These are phyloP conservation scores for Ascomycota sp. DNA, from an alignment of 2,329 filamentous ascomycete species.

Conservation along the genomic window DNA sequence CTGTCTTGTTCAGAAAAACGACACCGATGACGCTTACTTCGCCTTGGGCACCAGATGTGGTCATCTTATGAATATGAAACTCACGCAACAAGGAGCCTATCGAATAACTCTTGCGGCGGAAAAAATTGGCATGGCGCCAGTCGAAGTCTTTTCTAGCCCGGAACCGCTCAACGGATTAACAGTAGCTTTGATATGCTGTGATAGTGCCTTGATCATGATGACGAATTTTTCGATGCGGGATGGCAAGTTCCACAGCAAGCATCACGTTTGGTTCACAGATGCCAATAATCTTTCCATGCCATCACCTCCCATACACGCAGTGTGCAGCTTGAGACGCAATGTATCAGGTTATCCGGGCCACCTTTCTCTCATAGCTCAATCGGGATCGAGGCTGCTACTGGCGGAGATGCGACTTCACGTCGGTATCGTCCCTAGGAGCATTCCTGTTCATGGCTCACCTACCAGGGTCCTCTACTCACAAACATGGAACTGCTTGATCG, in stretches of 20 bases:
- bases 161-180: slow-evolving; percentile 6
- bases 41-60: slow-evolving; percentile 31
- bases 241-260: slow-evolving; percentile 17
- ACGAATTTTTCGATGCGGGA: slow-evolving; percentile 12
- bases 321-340: slow-evolving; percentile 19
- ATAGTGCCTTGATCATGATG: slow-evolving; percentile 23
- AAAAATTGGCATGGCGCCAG: slow-evolving; percentile 15
- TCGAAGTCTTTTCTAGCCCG: slow-evolving; percentile 12
- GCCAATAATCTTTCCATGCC: slow-evolving; percentile 22
- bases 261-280: slow-evolving; percentile 31
- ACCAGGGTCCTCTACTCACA: slow-evolving; percentile 33
- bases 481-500: slow-evolving; percentile 29
- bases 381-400: slow-evolving; percentile 28
- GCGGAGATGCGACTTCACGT: slow-evolving; percentile 26
- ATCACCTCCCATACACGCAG: slow-evolving; percentile 26
- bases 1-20: slow-evolving; percentile 10
- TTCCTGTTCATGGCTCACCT: slow-evolving; percentile 27
- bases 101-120: slow-evolving; percentile 10
- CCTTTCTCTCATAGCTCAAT: slow-evolving; percentile 26
- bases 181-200: slow-evolving; percentile 25
- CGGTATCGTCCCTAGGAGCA: slow-evolving; percentile 26
- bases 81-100: slow-evolving; percentile 5
- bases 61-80: slow-evolving; percentile 21
- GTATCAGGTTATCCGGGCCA: slow-evolving; percentile 18
- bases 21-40: slow-evolving; percentile 10